Percentiles rank a stretch among this genome's conserved stretches.
Evolutionary conservation across 208 protist genomes (phyloP).

Genomic region (Leishmania major): DNA sequence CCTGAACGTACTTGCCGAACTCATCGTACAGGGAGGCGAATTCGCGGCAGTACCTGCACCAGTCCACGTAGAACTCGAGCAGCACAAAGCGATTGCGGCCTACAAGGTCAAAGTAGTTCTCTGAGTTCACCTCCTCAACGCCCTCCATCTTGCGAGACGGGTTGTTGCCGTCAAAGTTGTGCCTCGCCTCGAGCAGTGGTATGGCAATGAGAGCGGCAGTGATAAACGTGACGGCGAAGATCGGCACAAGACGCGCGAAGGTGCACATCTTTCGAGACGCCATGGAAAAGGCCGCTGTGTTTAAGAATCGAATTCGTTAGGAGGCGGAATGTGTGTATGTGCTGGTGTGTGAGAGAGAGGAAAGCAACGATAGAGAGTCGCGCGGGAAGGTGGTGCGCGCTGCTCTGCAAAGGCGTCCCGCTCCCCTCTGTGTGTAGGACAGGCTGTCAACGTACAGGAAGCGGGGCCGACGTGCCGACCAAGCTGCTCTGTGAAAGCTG

Average conservation of each 20-base stretch:
- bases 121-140: constrained; percentile 34
- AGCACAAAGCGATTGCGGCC: constrained; percentile 41
- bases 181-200: background rate
- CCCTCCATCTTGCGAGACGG: constrained; percentile 27
- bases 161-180: background rate
- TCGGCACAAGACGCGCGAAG: constrained; percentile 6
- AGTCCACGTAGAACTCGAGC: constrained; percentile 87
- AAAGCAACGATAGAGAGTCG: background rate
- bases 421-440: background rate
- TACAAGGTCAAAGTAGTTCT: constrained; percentile 53
- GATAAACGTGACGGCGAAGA: constrained; percentile 9
- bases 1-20: constrained; percentile 21
- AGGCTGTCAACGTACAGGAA: background rate
- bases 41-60: constrained; percentile 67
- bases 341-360: background rate
- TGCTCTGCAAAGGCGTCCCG: background rate
- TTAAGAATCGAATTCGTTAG: background rate
- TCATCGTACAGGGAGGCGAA: constrained; percentile 36
- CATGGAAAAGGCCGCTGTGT: background rate
- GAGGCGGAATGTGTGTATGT: background rate
- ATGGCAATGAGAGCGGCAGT: background rate
- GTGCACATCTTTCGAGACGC: background rate
- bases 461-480: background rate
- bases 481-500: background rate
- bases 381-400: background rate